These are phyloP conservation scores for Scedosporium aurantiacum DNA, from an alignment of 2,329 filamentous ascomycete genomes.

Conservation along the genomic window DNA sequence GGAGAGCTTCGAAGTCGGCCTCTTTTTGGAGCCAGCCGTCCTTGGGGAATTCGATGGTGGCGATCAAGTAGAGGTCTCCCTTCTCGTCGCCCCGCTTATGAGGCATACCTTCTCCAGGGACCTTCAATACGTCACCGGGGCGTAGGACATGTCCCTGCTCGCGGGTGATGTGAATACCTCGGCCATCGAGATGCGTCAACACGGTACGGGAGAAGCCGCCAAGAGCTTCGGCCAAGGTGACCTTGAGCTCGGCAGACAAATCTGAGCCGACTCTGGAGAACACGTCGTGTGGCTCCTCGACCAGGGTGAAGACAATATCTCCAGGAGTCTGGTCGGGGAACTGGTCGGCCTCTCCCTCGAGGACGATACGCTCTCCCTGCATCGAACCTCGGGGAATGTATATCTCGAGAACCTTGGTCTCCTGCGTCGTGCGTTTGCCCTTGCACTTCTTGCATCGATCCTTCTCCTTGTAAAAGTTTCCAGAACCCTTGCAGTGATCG, in stretches of 20 bases:
- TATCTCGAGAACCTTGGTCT: conserved; percentile 90
- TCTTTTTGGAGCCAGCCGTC: conserved; percentile 68
- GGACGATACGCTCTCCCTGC: conserved; percentile 79
- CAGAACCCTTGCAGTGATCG: conserved; percentile 73
- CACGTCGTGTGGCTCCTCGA: conserved; percentile 67
- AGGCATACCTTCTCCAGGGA: conserved; percentile 90
- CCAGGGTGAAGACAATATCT: conserved; percentile 82
- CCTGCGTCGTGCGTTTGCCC: conserved; percentile 72
- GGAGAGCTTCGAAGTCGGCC: conserved; percentile 59
- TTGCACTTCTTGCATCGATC: conserved; percentile 99
- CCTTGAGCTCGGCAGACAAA: conserved; percentile 66
- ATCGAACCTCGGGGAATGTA: conserved; percentile 84
- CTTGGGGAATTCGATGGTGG: conserved; percentile 81
- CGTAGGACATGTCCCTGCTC: conserved; percentile 72
- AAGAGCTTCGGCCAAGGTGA: conserved; percentile 75
- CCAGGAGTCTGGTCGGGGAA: conserved; percentile 79
- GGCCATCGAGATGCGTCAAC: conserved; percentile 82
- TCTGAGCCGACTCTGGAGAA: conserved; percentile 81
- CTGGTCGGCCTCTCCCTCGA: conserved; percentile 92
- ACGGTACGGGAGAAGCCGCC: conserved; percentile 85
- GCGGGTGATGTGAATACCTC: conserved; percentile 73
- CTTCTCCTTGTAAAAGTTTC: conserved; percentile 84
- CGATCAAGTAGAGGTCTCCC: conserved; percentile 78
- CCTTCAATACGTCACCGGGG: conserved; percentile 75
- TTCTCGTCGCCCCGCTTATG: conserved; percentile 71